These are phyloP conservation scores for Wickerhamiella sorbophila DNA, from an alignment of 805 yeast species.

Conservation along the genomic window DNA sequence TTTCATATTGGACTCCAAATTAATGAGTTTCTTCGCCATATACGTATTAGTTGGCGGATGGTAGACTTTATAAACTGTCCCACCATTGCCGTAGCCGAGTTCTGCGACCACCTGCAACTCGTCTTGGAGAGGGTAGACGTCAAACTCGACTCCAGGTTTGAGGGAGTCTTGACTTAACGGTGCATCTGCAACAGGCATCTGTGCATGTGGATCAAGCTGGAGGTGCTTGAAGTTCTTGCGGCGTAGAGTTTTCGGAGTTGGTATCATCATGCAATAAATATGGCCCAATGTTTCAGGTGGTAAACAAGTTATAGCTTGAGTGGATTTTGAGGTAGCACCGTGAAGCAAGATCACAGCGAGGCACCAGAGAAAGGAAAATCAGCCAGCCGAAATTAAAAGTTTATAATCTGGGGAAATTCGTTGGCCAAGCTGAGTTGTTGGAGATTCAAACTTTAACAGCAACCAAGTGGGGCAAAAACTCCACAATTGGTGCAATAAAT, in stretches of 20 bases:
- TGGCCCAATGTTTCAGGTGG: neutral
- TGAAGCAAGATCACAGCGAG: no score
- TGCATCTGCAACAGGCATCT: conserved; percentile 3
- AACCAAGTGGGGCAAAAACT: no score
- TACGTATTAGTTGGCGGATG: conserved; percentile 79
- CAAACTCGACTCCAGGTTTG: conserved; percentile 37
- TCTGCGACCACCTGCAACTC: conserved; percentile 64
- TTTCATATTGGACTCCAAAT: conserved; percentile 65
- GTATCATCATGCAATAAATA: neutral
- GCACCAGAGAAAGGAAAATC: no score
- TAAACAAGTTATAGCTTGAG: no score
- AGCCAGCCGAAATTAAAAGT: no score
- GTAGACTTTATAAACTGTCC: conserved; percentile 75
- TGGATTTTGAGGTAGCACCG: no score
- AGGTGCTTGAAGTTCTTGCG: conserved; percentile 41
- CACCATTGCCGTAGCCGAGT: conserved; percentile 89
- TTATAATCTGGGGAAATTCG: no score
- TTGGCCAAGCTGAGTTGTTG: no score
- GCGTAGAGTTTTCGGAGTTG: conserved; percentile 11
- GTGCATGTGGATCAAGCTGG: conserved; percentile 25
- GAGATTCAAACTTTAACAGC: no score
- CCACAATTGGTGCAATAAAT: no score
- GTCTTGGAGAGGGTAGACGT: conserved; percentile 38
- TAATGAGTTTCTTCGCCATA: conserved; percentile 83
- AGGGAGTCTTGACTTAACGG: neutral